phyloP scores from a whole-genome alignment of 345 rosid species.

The Psidium friedrichsthalianum region DNA sequence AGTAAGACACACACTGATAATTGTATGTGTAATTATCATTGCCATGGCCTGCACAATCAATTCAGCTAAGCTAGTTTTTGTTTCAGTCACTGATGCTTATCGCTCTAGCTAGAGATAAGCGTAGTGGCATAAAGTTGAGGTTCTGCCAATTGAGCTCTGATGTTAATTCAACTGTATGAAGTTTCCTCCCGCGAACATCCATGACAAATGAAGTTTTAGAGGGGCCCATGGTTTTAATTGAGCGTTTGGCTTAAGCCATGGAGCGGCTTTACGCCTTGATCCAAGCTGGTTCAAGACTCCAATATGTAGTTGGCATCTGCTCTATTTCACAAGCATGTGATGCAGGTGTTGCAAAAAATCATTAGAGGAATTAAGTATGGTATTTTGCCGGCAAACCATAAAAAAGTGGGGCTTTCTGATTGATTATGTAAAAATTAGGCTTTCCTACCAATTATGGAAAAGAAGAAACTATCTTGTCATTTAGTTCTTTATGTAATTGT shows the following conservation, averaged over 20 bases:
- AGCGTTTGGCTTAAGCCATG: background rate
- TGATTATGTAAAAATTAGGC: background rate
- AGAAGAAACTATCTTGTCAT: background rate
- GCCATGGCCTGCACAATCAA: background rate
- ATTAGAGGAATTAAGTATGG: background rate
- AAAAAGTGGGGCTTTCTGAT: background rate
- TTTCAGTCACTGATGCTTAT: background rate
- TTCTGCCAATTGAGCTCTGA: background rate
- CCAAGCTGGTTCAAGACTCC: background rate
- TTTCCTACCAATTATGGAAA: background rate
- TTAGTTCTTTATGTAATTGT: background rate
- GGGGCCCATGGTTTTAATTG: background rate
- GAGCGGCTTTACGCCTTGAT: background rate
- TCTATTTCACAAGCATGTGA: background rate
- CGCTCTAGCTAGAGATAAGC: background rate
- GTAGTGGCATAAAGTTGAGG: background rate
- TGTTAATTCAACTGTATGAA: background rate
- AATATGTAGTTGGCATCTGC: background rate
- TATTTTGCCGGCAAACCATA: background rate
- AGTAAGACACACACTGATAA: background rate
- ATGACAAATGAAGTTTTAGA: background rate
- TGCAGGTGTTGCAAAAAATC: background rate
- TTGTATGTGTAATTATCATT: background rate
- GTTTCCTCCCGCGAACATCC: background rate
- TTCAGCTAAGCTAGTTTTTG: background rate